Conservation (phyloP, 2,329 filamentous ascomycete species). For the Alternaria consortialis region DNA sequence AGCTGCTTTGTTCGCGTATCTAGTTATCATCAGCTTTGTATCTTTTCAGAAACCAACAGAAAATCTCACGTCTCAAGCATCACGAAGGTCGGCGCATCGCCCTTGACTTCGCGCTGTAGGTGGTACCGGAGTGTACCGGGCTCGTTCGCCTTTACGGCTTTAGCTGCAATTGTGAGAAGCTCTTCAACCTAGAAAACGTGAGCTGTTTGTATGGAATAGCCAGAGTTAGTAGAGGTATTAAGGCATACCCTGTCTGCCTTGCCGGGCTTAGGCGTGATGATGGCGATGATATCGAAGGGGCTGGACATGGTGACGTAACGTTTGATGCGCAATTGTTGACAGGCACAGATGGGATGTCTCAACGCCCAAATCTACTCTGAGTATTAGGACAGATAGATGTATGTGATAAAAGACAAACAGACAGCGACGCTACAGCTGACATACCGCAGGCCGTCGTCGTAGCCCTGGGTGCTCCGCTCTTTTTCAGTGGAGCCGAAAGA, state of each 20-base stretch:
- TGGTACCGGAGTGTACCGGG: slow-evolving; percentile 47
- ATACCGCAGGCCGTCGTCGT: not conserved
- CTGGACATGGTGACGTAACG: slow-evolving; percentile 23
- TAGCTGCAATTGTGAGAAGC: slow-evolving; percentile 34
- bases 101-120: slow-evolving; percentile 40
- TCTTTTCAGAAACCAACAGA: too few species aligned
- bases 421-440: not conserved
- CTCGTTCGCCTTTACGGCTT: slow-evolving; percentile 43
- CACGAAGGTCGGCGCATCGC: slow-evolving; percentile 38
- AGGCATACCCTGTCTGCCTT: slow-evolving; percentile 41
- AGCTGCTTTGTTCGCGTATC: slow-evolving; percentile 43
- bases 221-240: not conserved
- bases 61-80: slow-evolving; percentile 46
- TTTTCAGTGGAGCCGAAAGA: slow-evolving; percentile 28
- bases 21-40: slow-evolving; percentile 1
- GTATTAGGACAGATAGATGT: not conserved
- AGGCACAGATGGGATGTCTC: not conserved
- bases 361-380: not conserved
- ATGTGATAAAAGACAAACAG: not conserved
- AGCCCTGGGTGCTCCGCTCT: slow-evolving; percentile 17
- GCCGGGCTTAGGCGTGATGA: slow-evolving; percentile 43
- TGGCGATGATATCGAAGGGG: slow-evolving; percentile 42
- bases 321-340: not conserved
- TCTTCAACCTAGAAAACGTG: slow-evolving; percentile 38
- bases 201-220: not conserved